Conservation (phyloP, 345 rosid genomes). For the Murraya paniculata region DNA sequence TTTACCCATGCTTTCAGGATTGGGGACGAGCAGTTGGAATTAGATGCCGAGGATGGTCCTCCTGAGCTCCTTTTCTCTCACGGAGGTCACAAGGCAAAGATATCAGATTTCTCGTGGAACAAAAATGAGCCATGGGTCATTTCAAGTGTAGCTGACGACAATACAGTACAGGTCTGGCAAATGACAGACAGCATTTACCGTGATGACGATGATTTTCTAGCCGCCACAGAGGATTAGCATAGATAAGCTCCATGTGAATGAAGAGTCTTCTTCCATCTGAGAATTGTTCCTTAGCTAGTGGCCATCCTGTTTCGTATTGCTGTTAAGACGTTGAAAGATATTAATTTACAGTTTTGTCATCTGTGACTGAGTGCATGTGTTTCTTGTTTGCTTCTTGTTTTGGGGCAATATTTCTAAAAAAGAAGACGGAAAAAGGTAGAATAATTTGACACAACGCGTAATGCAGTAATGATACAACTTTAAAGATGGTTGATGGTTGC, state of each 20-base stretch:
- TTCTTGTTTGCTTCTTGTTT: neutral
- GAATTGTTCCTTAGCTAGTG: neutral
- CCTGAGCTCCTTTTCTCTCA: conserved; percentile 83
- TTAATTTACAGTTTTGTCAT: neutral
- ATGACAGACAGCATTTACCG: conserved; percentile 74
- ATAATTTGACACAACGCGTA: no score
- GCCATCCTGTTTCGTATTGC: neutral
- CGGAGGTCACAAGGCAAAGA: conserved; percentile 81
- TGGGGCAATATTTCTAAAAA: neutral
- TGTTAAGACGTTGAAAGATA: neutral
- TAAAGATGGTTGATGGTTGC: neutral
- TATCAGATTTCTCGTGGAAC: conserved; percentile 88
- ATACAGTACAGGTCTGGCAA: conserved; percentile 72
- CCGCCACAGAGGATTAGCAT: conserved; percentile 14
- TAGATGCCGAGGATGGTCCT: conserved; percentile 83
- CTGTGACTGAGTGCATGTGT: neutral
- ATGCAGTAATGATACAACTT: no score
- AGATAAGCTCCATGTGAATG: neutral
- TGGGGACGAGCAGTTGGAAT: conserved; percentile 77
- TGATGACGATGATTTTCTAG: conserved; percentile 38
- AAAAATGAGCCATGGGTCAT: conserved; percentile 68
- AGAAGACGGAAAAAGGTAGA: no score
- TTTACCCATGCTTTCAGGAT: conserved; percentile 38
- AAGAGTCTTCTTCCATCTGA: neutral
- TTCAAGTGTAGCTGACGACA: conserved; percentile 79